These are phyloP conservation scores for Neocatenulostroma microsporum DNA, from an alignment of 2,329 filamentous ascomycete genomes.

Conservation along the genomic window DNA sequence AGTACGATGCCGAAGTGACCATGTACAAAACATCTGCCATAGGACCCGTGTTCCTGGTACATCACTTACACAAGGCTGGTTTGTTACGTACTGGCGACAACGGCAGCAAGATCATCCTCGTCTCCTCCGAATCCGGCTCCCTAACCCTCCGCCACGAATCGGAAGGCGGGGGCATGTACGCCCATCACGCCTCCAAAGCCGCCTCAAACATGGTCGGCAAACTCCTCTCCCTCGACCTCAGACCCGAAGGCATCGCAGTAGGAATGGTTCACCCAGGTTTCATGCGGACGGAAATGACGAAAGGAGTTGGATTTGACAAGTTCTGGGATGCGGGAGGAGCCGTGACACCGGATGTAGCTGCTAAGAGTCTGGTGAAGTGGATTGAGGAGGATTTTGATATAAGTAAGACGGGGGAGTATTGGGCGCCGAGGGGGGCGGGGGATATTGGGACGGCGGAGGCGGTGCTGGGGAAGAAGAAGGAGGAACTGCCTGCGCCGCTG, in stretches of 20 bases:
- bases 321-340: constrained; percentile 65
- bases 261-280: constrained; percentile 63
- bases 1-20: constrained; percentile 58
- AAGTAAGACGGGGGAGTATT: constrained; percentile 60
- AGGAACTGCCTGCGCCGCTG: constrained; percentile 53
- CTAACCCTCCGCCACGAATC: constrained; percentile 60
- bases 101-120: constrained; percentile 57
- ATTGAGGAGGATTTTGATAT: constrained; percentile 51
- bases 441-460: constrained; percentile 63
- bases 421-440: constrained; percentile 61
- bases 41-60: constrained; percentile 59
- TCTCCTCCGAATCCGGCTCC: constrained; percentile 64
- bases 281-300: constrained; percentile 69
- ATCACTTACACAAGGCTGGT: constrained; percentile 51
- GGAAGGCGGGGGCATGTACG: constrained; percentile 68
- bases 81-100: constrained; percentile 34
- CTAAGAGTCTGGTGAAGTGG: constrained; percentile 55
- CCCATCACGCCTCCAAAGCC: constrained; percentile 63
- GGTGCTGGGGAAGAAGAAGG: constrained; percentile 51
- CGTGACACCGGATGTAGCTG: constrained; percentile 60
- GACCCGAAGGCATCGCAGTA: constrained; percentile 54
- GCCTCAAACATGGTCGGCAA: constrained; percentile 72
- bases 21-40: constrained; percentile 65
- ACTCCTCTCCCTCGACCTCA: constrained; percentile 58
- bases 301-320: constrained; percentile 63